phyloP scores from a whole-genome alignment of 768 basidiomycete genomes.

The Mrakia frigida region DNA sequence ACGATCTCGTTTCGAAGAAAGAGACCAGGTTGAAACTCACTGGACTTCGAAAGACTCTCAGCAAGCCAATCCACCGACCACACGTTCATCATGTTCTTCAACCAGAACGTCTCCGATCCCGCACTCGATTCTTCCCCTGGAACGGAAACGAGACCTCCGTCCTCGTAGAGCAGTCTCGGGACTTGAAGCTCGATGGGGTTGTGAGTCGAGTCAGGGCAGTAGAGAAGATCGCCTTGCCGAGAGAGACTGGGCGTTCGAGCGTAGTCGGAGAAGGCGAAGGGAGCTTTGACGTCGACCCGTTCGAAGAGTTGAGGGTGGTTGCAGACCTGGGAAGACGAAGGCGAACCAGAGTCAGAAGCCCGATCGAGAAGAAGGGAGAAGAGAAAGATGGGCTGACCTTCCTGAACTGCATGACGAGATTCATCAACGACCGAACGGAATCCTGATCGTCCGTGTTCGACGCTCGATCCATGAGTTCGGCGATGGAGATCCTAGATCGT shows the following conservation, averaged over 20 bases:
- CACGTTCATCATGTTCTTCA: slow-evolving; percentile 73
- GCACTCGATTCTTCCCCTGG: slow-evolving; percentile 56
- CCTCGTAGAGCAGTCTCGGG: slow-evolving; percentile 69
- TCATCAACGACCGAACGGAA: slow-evolving; percentile 92
- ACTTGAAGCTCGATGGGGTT: slow-evolving; percentile 77
- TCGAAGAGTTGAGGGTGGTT: slow-evolving; percentile 98
- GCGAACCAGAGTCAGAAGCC: background rate
- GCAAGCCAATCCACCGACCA: slow-evolving; percentile 82
- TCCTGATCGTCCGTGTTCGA: slow-evolving; percentile 77
- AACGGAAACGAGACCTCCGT: slow-evolving; percentile 65
- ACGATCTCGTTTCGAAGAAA: background rate
- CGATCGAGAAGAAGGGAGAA: background rate
- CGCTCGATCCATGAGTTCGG: slow-evolving; percentile 89
- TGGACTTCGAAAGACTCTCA: slow-evolving; percentile 60
- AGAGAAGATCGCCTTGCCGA: slow-evolving; percentile 80
- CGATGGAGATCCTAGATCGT: slow-evolving; percentile 86
- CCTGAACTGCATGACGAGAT: slow-evolving; percentile 99
- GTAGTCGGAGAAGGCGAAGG: slow-evolving; percentile 81
- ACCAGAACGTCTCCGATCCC: slow-evolving; percentile 53
- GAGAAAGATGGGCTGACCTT: slow-evolving; percentile 55
- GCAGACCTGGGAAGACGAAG: slow-evolving; percentile 60
- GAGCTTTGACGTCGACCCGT: slow-evolving; percentile 88
- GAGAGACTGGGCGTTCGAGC: slow-evolving; percentile 73
- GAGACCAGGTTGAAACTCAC: slow-evolving; percentile 46
- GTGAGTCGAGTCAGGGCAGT: slow-evolving; percentile 75